These are phyloP conservation scores for Clathrospora elynae DNA, from an alignment of 2,329 filamentous ascomycete genomes.

Conservation along the genomic window DNA sequence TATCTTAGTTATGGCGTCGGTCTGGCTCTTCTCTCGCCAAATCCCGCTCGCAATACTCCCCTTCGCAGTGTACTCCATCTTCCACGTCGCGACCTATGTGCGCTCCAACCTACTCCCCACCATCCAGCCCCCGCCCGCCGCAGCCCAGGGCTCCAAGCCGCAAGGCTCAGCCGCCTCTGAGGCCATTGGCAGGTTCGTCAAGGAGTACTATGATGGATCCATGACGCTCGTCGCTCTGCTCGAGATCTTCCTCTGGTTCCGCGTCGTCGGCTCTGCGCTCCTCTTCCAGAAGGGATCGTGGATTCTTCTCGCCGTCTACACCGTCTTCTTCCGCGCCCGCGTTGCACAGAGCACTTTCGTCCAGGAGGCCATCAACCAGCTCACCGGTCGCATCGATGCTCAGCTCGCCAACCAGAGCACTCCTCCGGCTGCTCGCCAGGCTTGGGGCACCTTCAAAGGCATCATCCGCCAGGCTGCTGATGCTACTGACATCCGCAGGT, in stretches of 20 bases:
- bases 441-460: conserved; percentile 80
- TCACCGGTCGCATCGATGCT: conserved; percentile 78
- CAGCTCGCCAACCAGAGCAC: conserved; percentile 84
- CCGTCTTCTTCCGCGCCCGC: conserved; percentile 87
- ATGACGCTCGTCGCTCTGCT: conserved; percentile 92
- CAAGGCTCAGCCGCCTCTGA: conserved; percentile 72
- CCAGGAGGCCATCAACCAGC: conserved; percentile 75
- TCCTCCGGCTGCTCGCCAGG: conserved; percentile 76
- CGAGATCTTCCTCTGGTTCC: conserved; percentile 86
- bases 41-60: conserved; percentile 88
- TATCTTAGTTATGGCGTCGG: conserved; percentile 78
- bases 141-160: conserved; percentile 57
- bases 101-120: conserved; percentile 92
- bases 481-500: conserved; percentile 77
- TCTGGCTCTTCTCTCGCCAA: conserved; percentile 93
- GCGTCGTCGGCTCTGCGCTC: conserved; percentile 78
- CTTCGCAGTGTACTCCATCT: conserved; percentile 95
- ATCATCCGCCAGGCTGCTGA: conserved; percentile 75
- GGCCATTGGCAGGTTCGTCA: conserved; percentile 88
- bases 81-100: conserved; percentile 97
- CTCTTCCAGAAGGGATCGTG: conserved; percentile 90
- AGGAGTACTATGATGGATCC: conserved; percentile 95
- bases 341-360: conserved; percentile 91
- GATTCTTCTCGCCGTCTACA: conserved; percentile 85
- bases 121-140: conserved; percentile 68